Base-by-base conservation (phyloP, 108 stramenopile genomes). In the Cyclotella kingstonii region DNA sequence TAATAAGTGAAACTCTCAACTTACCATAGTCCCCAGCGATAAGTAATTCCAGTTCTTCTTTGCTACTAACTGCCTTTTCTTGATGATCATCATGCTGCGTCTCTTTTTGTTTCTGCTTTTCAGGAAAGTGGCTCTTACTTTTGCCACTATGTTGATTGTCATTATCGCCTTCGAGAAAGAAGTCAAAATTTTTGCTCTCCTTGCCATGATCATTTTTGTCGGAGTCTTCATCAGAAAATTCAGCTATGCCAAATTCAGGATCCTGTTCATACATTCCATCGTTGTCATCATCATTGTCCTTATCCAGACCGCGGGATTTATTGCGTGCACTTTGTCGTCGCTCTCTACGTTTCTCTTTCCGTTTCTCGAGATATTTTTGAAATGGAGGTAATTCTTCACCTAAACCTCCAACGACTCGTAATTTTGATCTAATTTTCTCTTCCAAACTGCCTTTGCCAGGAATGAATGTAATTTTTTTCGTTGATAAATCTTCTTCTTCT, bases 291-390 rank as follows among this genome's bases (percentile, higher is more conserved):
- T 63, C 49, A 49, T 58, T 43, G 8, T 15, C 41, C 0, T 48
- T 63, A 28, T 51, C 83, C 6, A 42, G 68, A 33, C 70, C 78
- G 3, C 41, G 36, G 26, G 56, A 78, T 72, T 56, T 71, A 27
- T 64, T 75, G 8, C 76, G 77, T 3, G 67, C 60, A 34, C 77
- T 80, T 76, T 79, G 76, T 35, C 80, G 54, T 7, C 81, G 73
- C 56, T 90, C 88, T 56, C 66, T 81, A 43, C 84, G 56, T 59
- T 94, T 94, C 63, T 88, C 73, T 65, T 90, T 91, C 43, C 88
- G 79, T 68, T 91, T 91, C 48, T 86, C 81, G 40, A 88, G 84
- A 49, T 91, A 91, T 60, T 90, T 86, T 59, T 94, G 80, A 77
- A 85, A 94, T 8, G 90, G 93, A 39, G 93, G 87, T 15, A 91